phyloP scores from a whole-genome alignment of 257 asterid species.

The Hygrophila difformis region DNA sequence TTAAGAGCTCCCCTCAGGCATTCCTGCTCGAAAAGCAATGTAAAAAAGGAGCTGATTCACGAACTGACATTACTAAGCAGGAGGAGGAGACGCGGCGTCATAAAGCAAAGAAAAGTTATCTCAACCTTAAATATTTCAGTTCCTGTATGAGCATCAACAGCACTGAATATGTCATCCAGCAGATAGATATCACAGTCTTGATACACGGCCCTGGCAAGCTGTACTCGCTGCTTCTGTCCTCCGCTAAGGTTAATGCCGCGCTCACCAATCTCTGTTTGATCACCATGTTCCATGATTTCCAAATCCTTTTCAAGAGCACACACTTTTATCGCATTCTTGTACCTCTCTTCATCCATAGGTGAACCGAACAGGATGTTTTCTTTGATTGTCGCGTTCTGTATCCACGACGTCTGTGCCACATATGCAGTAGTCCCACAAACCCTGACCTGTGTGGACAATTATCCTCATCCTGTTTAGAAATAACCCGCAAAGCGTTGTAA shows the following conservation, averaged over 20 bases:
- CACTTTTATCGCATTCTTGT: slow-evolving; percentile 36
- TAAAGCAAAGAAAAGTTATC: neutral
- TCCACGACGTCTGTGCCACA: slow-evolving; percentile 73
- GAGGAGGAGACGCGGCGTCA: neutral
- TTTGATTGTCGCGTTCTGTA: slow-evolving; percentile 58
- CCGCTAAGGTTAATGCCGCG: too few species aligned
- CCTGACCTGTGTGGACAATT: slow-evolving; percentile 35
- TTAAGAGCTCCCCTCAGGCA: slow-evolving; percentile 51
- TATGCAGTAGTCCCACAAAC: slow-evolving; percentile 67
- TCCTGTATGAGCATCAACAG: slow-evolving; percentile 93
- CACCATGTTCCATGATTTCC: slow-evolving; percentile 56
- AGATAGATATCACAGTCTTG: slow-evolving; percentile 63
- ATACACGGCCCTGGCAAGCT: slow-evolving; percentile 74
- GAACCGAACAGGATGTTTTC: slow-evolving; percentile 71
- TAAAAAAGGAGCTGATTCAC: too few species aligned
- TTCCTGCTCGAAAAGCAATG: too few species aligned
- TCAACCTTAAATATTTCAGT: slow-evolving; percentile 63
- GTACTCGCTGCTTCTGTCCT: too few species aligned
- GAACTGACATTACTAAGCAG: too few species aligned
- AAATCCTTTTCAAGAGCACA: slow-evolving; percentile 64
- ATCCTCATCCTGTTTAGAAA: too few species aligned
- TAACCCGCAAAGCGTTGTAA: too few species aligned
- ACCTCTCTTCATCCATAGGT: slow-evolving; percentile 39
- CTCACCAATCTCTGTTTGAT: slow-evolving; percentile 70
- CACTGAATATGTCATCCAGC: slow-evolving; percentile 75